Evolutionary conservation across 75 land plant species (phyloP).

Genomic region (Cunninghamia lanceolata): DNA sequence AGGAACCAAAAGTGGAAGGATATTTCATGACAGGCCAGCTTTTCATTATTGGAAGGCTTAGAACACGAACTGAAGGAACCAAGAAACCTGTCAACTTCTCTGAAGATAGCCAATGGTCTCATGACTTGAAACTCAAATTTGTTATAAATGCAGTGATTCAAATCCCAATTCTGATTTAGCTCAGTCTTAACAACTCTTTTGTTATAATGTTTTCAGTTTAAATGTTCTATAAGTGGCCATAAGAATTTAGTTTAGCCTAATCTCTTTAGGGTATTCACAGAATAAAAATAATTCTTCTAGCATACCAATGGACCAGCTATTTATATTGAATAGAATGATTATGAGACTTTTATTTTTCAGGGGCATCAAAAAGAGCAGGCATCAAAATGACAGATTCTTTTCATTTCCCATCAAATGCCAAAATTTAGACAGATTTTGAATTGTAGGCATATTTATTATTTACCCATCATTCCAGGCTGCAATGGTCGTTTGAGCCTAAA

Average conservation of each 20-base stretch:
- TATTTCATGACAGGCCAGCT: neutral
- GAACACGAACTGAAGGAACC: neutral
- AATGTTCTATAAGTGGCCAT: neutral
- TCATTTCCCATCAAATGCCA: neutral
- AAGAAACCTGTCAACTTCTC: neutral
- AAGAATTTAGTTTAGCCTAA: neutral
- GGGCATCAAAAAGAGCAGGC: neutral
- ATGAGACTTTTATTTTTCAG: neutral
- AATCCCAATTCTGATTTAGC: neutral
- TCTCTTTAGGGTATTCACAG: neutral
- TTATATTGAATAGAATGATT: neutral
- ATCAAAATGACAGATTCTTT: neutral
- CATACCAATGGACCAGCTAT: neutral
- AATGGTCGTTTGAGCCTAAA: slow-evolving; percentile 67
- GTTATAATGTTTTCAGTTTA: neutral
- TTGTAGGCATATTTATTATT: slow-evolving; percentile 14
- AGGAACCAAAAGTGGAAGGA: neutral
- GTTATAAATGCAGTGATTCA: neutral
- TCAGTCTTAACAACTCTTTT: neutral
- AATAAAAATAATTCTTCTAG: neutral
- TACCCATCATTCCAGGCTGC: slow-evolving; percentile 45
- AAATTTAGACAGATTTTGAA: neutral
- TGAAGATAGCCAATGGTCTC: neutral
- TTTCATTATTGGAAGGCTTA: neutral
- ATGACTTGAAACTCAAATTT: neutral